phyloP scores from a whole-genome alignment of 306 rosid genomes.

The Rosa rugosa region DNA sequence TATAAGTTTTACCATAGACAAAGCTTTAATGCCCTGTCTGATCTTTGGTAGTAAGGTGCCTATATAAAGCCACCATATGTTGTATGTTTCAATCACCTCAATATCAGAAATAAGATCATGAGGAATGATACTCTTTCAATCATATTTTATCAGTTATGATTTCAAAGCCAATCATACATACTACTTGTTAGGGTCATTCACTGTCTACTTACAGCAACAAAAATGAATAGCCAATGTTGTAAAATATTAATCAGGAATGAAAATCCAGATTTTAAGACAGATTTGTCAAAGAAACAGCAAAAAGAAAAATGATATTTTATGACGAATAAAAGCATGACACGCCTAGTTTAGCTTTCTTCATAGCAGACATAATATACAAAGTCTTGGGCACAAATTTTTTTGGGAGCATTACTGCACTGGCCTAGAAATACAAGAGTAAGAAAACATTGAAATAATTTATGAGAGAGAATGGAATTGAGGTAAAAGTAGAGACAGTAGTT shows the following conservation, averaged over 20 bases:
- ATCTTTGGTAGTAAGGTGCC: background rate
- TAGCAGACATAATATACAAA: background rate
- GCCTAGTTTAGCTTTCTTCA: slow-evolving; percentile 1
- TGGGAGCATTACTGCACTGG: slow-evolving; percentile 1
- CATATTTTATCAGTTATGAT: background rate
- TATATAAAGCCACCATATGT: background rate
- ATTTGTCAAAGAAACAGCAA: background rate
- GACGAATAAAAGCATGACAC: background rate
- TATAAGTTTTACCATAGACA: background rate
- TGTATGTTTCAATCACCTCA: background rate
- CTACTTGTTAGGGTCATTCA: background rate
- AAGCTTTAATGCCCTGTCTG: background rate
- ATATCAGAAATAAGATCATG: background rate
- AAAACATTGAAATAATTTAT: background rate
- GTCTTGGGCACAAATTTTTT: background rate
- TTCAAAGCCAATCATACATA: too few relatives aligned
- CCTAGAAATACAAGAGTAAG: background rate
- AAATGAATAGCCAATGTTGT: background rate
- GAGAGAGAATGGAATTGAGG: background rate
- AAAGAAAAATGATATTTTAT: background rate
- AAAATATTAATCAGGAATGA: background rate
- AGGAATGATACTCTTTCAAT: background rate
- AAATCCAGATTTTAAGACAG: background rate
- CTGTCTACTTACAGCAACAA: background rate
- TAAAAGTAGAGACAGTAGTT: background rate